These are phyloP conservation scores for Phyllostachys edulis DNA, from an alignment of 176 grass and related monocot species.

Conservation along the genomic window DNA sequence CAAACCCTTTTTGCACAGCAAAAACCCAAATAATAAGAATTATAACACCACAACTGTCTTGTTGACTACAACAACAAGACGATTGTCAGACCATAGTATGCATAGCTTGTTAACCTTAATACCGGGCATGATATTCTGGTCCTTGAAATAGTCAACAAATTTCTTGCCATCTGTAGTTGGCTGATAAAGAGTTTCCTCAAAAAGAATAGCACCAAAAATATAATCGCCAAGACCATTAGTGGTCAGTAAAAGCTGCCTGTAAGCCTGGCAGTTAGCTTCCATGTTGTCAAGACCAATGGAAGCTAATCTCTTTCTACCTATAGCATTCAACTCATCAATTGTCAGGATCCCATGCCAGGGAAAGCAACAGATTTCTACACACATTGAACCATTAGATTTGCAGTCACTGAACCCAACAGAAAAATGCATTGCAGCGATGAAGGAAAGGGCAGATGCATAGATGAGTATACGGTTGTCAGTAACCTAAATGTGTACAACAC, in stretches of 20 bases:
- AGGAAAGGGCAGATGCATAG: background rate
- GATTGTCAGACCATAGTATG: background rate
- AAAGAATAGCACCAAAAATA: constrained; percentile 95
- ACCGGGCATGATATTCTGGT: constrained; percentile 91
- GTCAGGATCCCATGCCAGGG: constrained; percentile 90
- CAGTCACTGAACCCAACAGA: constrained; percentile 1
- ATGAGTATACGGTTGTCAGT: too few species aligned
- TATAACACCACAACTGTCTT: constrained; percentile 10
- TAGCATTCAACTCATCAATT: constrained; percentile 95
- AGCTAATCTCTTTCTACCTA: constrained; percentile 84
- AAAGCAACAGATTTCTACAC: constrained; percentile 92
- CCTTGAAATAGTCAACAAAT: constrained; percentile 81
- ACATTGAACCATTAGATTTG: background rate
- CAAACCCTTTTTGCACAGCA: constrained; percentile 53
- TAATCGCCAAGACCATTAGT: constrained; percentile 83
- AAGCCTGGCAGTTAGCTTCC: constrained; percentile 83
- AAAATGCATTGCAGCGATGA: background rate
- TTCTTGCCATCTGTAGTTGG: constrained; percentile 90
- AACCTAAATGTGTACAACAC: too few species aligned
- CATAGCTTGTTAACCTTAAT: constrained; percentile 98
- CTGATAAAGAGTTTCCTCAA: constrained; percentile 96
- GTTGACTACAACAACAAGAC: background rate
- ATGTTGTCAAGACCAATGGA: constrained; percentile 95
- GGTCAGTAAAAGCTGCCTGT: constrained; percentile 89
- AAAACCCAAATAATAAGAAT: constrained; percentile 14